Percentiles rank a stretch among this genome's conserved stretches.
Evolutionary conservation across 1,284 basidiomycete genomes (phyloP).

Genomic region (Ustilago nuda): DNA sequence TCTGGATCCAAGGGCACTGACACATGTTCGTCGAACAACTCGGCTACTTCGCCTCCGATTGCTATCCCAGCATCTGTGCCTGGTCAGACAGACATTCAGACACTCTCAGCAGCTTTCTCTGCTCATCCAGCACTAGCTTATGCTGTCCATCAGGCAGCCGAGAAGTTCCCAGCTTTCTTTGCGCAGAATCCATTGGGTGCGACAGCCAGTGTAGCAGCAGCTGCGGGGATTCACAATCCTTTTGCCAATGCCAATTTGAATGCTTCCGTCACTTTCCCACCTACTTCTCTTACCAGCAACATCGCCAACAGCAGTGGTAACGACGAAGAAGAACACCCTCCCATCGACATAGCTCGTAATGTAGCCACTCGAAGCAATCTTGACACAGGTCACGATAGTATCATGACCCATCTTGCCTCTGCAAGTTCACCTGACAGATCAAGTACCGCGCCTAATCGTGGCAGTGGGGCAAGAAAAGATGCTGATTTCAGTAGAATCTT

Average conservation of each 20-base stretch:
- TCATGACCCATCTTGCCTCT: constrained; percentile 19
- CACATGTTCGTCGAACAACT: constrained; percentile 19
- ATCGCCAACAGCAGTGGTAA: background rate
- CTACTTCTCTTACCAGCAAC: background rate
- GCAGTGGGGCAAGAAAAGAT: background rate
- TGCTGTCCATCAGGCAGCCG: constrained; percentile 47
- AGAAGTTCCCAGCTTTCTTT: constrained; percentile 49
- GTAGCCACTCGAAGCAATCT: constrained; percentile 38
- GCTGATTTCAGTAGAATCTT: background rate
- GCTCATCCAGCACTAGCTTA: constrained; percentile 46
- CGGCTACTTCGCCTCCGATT: constrained; percentile 29
- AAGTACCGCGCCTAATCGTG: background rate
- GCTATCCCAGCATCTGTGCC: constrained; percentile 2
- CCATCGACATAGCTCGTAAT: constrained; percentile 15
- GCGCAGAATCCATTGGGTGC: constrained; percentile 50
- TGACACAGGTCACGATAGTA: constrained; percentile 17
- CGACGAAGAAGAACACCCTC: background rate
- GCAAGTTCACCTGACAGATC: background rate
- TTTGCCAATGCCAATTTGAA: constrained; percentile 12
- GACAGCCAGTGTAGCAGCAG: constrained; percentile 37
- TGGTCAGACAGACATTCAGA: constrained; percentile 29
- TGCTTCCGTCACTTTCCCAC: background rate
- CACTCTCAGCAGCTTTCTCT: constrained; percentile 39
- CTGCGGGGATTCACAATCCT: constrained; percentile 39
- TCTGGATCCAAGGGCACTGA: constrained; percentile 30